Evolutionary conservation across 176 grass and related monocot genomes (phyloP).

Genomic region (Aegilops bicornis): DNA sequence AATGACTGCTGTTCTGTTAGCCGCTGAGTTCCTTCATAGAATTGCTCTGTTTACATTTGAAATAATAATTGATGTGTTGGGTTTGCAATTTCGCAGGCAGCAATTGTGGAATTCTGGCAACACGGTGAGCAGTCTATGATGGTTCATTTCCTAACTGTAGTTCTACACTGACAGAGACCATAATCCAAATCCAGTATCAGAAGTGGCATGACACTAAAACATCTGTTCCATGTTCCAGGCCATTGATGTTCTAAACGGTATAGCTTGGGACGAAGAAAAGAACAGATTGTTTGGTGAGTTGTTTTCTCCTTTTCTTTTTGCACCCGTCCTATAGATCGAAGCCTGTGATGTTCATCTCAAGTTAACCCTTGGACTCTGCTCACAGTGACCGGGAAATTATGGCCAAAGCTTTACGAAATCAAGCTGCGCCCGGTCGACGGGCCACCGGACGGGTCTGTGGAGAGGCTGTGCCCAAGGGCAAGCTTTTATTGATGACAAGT

Average conservation of each 20-base stretch:
- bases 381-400: slow-evolving; percentile 48
- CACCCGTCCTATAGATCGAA: neutral
- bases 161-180: neutral
- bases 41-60: neutral
- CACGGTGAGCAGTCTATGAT: slow-evolving; percentile 29
- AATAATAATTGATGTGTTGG: neutral
- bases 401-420: slow-evolving; percentile 59
- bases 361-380: neutral
- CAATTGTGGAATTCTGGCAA: slow-evolving; percentile 51
- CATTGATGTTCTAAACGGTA: slow-evolving; percentile 87
- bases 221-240: slow-evolving; percentile 47
- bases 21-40: neutral
- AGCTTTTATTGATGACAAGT: slow-evolving; percentile 40
- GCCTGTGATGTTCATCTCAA: too few relatives aligned
- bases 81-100: slow-evolving; percentile 43
- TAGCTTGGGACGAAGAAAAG: slow-evolving; percentile 85
- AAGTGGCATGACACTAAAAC: neutral
- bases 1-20: neutral
- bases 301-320: neutral
- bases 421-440: slow-evolving; percentile 36
- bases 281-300: slow-evolving; percentile 77
- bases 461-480: slow-evolving; percentile 43
- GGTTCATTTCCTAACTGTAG: neutral
- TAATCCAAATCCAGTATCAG: neutral
- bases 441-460: slow-evolving; percentile 39